phyloP scores from a whole-genome alignment of 345 rosid genomes.

The Noccaea caerulescens region DNA sequence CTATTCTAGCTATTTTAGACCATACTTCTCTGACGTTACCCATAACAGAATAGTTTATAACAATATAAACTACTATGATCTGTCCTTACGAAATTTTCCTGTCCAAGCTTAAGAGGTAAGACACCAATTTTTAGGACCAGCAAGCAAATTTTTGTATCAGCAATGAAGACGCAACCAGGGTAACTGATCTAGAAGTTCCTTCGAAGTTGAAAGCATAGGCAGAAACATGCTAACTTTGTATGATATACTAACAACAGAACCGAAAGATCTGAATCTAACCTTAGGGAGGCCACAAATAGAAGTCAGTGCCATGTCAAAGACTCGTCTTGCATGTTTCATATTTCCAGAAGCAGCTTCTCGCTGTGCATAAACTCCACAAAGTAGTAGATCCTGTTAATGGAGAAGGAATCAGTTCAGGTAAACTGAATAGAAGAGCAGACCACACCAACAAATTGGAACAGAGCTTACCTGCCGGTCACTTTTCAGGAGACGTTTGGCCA shows the following conservation, averaged over 20 bases:
- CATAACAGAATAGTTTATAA: slow-evolving; percentile 2
- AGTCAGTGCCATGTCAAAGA: slow-evolving; percentile 91
- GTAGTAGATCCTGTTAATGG: slow-evolving; percentile 70
- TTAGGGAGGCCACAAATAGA: slow-evolving; percentile 72
- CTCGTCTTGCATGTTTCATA: slow-evolving; percentile 83
- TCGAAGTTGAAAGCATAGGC: slow-evolving; percentile 15
- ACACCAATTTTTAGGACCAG: slow-evolving; percentile 12
- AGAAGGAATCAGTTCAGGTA: slow-evolving; percentile 15
- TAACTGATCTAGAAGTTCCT: slow-evolving; percentile 9
- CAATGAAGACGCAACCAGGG: slow-evolving; percentile 6
- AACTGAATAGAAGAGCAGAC: slow-evolving; percentile 21
- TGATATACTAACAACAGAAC: slow-evolving; percentile 21
- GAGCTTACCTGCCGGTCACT: slow-evolving; percentile 83
- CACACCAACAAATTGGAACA: slow-evolving; percentile 28
- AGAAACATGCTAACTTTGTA: slow-evolving; percentile 15
- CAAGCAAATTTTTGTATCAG: slow-evolving; percentile 14
- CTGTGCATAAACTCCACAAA: slow-evolving; percentile 94
- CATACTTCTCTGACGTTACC: slow-evolving; percentile 26
- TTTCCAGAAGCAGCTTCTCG: slow-evolving; percentile 88
- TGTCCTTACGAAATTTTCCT: slow-evolving; percentile 7
- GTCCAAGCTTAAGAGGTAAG: neutral
- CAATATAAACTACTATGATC: slow-evolving; percentile 14
- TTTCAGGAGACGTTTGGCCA: slow-evolving; percentile 91
- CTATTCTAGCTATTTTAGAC: slow-evolving; percentile 20
- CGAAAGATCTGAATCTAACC: slow-evolving; percentile 51